Evolutionary conservation across 169 alveolate genomes (phyloP).

Genomic region (Eimeria sp.): DNA sequence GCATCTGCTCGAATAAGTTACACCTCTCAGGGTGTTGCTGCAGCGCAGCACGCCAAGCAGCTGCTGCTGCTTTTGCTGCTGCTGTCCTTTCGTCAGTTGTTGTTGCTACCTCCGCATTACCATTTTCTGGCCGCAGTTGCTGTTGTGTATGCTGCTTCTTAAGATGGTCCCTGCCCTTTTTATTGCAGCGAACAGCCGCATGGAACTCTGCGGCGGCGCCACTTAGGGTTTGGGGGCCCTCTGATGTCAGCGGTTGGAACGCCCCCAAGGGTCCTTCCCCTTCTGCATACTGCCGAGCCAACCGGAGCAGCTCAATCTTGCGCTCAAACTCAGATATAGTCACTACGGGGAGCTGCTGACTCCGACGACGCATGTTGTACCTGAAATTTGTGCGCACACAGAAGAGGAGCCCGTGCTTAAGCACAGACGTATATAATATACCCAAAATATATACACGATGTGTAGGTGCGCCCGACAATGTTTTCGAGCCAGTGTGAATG

Average conservation of each 20-base stretch:
- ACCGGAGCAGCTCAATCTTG: conserved; percentile 51
- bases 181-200: conserved; percentile 69
- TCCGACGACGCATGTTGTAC: conserved; percentile 77
- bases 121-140: not conserved
- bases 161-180: conserved; percentile 44
- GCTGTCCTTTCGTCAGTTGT: not conserved
- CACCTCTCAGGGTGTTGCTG: conserved; percentile 64
- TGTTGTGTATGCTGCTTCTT: conserved; percentile 1
- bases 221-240: not conserved
- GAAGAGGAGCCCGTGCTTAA: not conserved
- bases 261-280: conserved; percentile 5
- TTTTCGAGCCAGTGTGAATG: not conserved
- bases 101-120: not conserved
- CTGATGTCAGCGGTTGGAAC: not conserved
- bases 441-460: not conserved
- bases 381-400: not conserved
- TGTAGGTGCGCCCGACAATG: not conserved
- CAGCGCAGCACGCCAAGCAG: conserved; percentile 77
- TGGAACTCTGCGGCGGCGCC: conserved; percentile 65
- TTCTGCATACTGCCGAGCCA: conserved; percentile 75
- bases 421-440: not conserved
- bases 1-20: conserved; percentile 71
- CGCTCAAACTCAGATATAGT: conserved; percentile 11
- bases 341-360: conserved; percentile 54
- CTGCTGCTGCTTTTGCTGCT: conserved; percentile 69